These are phyloP conservation scores for Mallotus japonicus DNA, from an alignment of 441 rosid species.

Conservation along the genomic window DNA sequence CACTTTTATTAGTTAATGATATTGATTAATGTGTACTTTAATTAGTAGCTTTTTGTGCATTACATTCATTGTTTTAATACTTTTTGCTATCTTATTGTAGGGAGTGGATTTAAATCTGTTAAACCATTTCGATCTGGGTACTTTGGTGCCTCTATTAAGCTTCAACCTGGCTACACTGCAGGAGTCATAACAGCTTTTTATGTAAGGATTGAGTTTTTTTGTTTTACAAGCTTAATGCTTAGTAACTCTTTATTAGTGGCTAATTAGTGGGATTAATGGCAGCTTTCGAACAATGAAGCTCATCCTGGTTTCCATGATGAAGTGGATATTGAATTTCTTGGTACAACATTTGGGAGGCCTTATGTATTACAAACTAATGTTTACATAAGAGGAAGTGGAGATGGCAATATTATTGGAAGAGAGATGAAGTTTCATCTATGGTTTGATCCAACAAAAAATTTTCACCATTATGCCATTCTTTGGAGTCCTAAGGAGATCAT, in stretches of 20 bases:
- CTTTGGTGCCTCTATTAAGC: conserved; percentile 78
- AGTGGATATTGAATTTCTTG: conserved; percentile 91
- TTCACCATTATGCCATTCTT: conserved; percentile 86
- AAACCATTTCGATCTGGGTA: conserved; percentile 88
- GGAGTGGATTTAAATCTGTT: conserved; percentile 92
- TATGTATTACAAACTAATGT: conserved; percentile 93
- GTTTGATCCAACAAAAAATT: conserved; percentile 83
- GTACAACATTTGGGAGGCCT: conserved; percentile 91
- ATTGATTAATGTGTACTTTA: background rate
- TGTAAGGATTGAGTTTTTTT: conserved; percentile 31
- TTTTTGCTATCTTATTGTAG: conserved; percentile 26
- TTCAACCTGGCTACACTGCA: conserved; percentile 90
- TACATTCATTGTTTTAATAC: background rate
- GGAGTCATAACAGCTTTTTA: conserved; percentile 93
- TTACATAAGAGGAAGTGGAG: conserved; percentile 94
- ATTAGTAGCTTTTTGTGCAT: background rate
- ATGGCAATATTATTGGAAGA: conserved; percentile 82
- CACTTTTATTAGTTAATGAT: background rate
- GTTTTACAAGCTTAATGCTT: too few relatives aligned
- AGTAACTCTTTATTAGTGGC: background rate
- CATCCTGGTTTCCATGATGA: conserved; percentile 94
- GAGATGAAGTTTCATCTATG: conserved; percentile 90
- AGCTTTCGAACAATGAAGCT: conserved; percentile 86
- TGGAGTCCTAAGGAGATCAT: conserved; percentile 90
- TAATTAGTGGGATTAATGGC: conserved; percentile 11